Base-by-base conservation (phyloP, 352 stramenopile species). In the Blastocystis hominis region DNA sequence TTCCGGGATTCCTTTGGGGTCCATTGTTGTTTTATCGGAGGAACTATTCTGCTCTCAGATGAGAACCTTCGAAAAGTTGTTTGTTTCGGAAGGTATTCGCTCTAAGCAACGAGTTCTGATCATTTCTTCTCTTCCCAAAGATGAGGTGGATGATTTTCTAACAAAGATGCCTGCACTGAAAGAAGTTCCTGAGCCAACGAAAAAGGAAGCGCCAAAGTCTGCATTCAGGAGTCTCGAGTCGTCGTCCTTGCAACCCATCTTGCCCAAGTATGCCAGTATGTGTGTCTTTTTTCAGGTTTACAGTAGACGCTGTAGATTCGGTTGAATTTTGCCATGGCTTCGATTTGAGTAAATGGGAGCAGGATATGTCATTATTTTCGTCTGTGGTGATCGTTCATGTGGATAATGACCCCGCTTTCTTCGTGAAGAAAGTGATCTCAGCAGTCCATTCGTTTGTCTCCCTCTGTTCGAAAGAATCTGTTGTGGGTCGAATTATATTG, bases 21-120 rank as follows among this genome's bases (percentile, higher is more conserved):
- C 72, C 9, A 40, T 84, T 9, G 47, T 68, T 38, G 50, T 84
- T 0, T 0, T 84, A 24, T 69, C 72, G n/a, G 72, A 84, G 53
- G 72, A 84, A 9, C 17, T 64, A 44, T 59, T 38, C 38, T 54
- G 59, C 50, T n/a, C 44, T 17, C 72, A 84, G 24, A 53, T 34
- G 46, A 84, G 24, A 34, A 46, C 20, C 0, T 20, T 84, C 15
- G 53, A 9, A 64, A 64, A 66, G 54, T 15, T 84, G 50, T 68
- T 84, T 30, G n/a, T 64, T 10, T 34, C 72, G 17, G 47, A 84
- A 44, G 72, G 72, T n/a, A 84, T 84, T 69, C 72, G 68, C 38
- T 84, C 72, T 0, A 84, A 84, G 24, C 72, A 84, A 30, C 50
- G 42, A 17, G 72, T 84, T 13, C 0, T 84, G 50, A 34, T 84